Evolutionary conservation across 208 protist genomes (phyloP).

Genomic region (Trypanosoma rangeli): DNA sequence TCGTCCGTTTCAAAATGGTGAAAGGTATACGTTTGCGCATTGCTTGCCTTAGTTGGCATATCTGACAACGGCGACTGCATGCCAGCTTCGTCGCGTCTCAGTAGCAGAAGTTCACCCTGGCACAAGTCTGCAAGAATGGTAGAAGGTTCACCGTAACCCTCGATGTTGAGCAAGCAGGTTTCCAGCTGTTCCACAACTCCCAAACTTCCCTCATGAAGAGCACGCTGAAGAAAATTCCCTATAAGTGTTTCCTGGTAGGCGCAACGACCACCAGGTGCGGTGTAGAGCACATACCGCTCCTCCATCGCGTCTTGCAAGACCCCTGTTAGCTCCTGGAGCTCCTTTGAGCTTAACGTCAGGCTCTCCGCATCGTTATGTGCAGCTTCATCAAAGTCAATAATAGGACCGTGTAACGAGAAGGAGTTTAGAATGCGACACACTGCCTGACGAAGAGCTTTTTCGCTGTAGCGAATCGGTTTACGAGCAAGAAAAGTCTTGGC

Average conservation of each 20-base stretch:
- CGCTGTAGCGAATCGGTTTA: constrained; percentile 12
- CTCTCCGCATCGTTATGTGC: neutral
- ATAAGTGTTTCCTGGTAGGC: constrained; percentile 76
- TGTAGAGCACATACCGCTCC: constrained; percentile 81
- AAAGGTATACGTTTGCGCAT: constrained; percentile 52
- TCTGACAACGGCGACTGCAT: neutral
- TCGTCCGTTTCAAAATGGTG: constrained; percentile 77
- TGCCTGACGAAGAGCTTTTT: neutral
- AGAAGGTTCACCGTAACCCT: constrained; percentile 15
- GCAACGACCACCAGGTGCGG: constrained; percentile 44
- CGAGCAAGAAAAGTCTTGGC: constrained; percentile 53
- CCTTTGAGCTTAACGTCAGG: constrained; percentile 20
- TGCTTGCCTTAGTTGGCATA: neutral
- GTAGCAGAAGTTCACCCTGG: neutral
- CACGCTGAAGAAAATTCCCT: constrained; percentile 63
- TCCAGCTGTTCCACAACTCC: constrained; percentile 76
- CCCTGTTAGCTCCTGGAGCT: constrained; percentile 29
- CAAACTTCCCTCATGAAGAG: constrained; percentile 53
- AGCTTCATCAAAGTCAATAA: neutral
- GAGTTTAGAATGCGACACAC: constrained; percentile 7
- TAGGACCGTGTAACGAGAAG: constrained; percentile 7
- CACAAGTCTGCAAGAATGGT: neutral
- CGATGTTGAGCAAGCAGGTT: constrained; percentile 62
- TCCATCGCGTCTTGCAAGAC: constrained; percentile 69
- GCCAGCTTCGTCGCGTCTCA: neutral